Evolutionary conservation across 768 basidiomycete species (phyloP), one percentile per base, ranked within the genome.

Genomic region (Pleurotus giganteus): DNA sequence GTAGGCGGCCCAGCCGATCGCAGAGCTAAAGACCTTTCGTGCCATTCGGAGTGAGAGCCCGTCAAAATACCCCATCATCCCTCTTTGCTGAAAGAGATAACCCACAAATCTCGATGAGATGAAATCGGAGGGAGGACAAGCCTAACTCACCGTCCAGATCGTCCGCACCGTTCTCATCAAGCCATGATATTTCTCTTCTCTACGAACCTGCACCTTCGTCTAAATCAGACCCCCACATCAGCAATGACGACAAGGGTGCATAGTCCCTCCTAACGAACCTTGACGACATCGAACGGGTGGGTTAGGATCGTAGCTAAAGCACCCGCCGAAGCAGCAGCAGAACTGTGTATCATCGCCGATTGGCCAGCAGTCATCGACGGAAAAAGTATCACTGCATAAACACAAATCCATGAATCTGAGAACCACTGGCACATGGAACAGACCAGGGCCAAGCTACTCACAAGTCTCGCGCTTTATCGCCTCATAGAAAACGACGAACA

Each of bases 161-260:
- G 87, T 83, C 5, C 56, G 58, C 1, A 84, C 70, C 2, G 93
- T 93, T 17, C 79, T 79, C 27, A 74, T 53, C 17, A 98, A 73
- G 7, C 89, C 85, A 2, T 84, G 85, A 63, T 96, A 95, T 60
- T 79, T 76, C 23, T 82, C 80, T 60, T 87, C 88, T 1, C 78
- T 79, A n/a, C 90, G 85, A 2, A 98, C 89, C 74, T 98, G 94
- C 66, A 98, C 86, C 64, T 92, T 89, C 0, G 94, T 98, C 91
- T 93, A 53, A 7, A 28, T 32, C 43, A 53, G 26, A 59, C 26
- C 26, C 12, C 13, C 19, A 46, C 5, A 28, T 28, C 31, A 53
- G 8, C 36, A 17, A 17, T 44, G 15, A 56, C 47, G 58, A 61
- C 17, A 28, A 39, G 23, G 43, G 39, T 17, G 4, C 7, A 15